Evolutionary conservation across 306 rosid species (phyloP).

Genomic region (Casuarina cunninghamiana): DNA sequence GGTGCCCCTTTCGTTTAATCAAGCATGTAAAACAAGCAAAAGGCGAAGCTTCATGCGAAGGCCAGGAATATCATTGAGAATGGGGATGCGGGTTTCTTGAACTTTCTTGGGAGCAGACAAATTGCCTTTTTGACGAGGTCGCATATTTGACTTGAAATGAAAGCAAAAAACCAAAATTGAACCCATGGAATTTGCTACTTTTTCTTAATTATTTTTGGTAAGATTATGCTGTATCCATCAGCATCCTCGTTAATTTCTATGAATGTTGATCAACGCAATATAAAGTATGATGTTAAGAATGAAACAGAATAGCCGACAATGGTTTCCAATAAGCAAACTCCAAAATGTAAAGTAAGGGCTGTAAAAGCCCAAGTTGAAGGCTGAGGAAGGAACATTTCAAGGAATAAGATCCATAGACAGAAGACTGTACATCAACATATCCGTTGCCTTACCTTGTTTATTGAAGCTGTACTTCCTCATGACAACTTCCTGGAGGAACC

Average conservation of each 20-base stretch:
- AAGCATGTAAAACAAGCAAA: not conserved
- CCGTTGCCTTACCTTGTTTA: slow-evolving; percentile 17
- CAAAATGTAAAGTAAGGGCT: not conserved
- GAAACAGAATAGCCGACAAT: not conserved
- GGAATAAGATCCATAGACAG: not conserved
- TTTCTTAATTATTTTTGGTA: no score
- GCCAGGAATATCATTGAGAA: not conserved
- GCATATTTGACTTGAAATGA: not conserved
- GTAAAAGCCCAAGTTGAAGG: not conserved
- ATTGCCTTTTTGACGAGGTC: not conserved
- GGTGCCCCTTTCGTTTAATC: not conserved
- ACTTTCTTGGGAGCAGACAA: not conserved
- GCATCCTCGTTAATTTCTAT: no score
- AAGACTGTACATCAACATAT: slow-evolving; percentile 21
- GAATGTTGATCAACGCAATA: no score
- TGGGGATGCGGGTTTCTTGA: not conserved
- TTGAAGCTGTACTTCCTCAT: slow-evolving; percentile 26
- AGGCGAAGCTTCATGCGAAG: not conserved
- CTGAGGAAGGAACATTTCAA: not conserved
- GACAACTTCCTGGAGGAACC: slow-evolving; percentile 35
- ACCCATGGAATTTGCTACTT: no score
- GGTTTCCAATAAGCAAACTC: no score
- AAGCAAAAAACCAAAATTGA: no score
- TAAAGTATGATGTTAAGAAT: not conserved
- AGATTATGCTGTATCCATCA: no score